Evolutionary conservation across 73 alveolate genomes (phyloP).

Genomic region (Tetrahymena elliotti): DNA sequence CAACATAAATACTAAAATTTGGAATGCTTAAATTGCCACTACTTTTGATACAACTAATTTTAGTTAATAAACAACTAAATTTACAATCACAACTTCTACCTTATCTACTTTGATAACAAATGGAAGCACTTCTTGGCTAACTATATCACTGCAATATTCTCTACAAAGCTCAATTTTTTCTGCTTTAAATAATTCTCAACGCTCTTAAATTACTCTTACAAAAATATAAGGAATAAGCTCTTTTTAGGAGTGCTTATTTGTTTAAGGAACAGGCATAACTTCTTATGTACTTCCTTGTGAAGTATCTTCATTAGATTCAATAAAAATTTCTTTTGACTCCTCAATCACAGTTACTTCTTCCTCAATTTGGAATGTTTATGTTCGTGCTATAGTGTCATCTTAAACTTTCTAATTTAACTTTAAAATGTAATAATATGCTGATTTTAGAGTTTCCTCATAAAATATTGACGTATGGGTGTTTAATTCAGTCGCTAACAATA

Average conservation of each 20-base stretch:
- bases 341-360: background rate
- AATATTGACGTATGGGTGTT: background rate
- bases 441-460: background rate
- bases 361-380: background rate
- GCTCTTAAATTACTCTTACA: background rate
- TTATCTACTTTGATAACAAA: background rate
- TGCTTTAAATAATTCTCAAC: background rate
- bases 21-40: background rate
- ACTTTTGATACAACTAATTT: background rate
- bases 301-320: background rate
- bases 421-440: background rate
- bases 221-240: background rate
- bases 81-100: background rate
- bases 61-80: background rate
- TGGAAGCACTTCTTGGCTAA: background rate
- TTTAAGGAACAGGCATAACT: background rate
- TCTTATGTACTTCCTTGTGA: background rate
- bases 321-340: background rate
- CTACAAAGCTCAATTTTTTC: background rate
- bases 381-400: background rate
- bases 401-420: background rate
- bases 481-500: too few species aligned
- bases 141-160: background rate
- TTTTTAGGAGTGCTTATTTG: background rate
- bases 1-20: background rate